Percentiles rank a stretch among this genome's conserved stretches.
These are phyloP conservation scores for Colletotrichum sp. DNA, from an alignment of 2,329 filamentous ascomycete genomes.

Conservation along the genomic window DNA sequence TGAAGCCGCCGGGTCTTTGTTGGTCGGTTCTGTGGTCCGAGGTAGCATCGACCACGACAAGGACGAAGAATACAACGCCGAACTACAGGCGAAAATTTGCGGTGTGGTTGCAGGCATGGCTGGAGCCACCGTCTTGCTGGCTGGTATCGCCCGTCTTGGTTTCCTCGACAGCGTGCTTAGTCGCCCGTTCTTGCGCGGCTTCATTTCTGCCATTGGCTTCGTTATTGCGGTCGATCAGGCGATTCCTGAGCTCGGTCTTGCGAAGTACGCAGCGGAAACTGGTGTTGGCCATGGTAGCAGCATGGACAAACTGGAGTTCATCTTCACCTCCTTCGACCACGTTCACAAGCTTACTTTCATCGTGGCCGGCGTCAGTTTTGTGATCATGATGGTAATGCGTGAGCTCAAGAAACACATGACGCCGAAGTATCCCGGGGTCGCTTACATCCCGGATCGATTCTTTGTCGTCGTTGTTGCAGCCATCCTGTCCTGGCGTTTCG, in stretches of 20 bases:
- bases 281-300: conserved; percentile 84
- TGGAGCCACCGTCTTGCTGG: conserved; percentile 85
- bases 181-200: conserved; percentile 88
- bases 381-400: conserved; percentile 87
- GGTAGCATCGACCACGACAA: conserved; percentile 73
- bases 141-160: conserved; percentile 83
- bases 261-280: conserved; percentile 63
- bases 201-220: conserved; percentile 96
- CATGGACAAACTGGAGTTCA: conserved; percentile 83
- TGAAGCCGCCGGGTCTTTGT: conserved; percentile 89
- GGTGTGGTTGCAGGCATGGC: conserved; percentile 89
- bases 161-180: conserved; percentile 96
- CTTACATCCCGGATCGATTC: conserved; percentile 92
- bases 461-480: conserved; percentile 86
- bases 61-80: conserved; percentile 68
- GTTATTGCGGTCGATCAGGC: conserved; percentile 96
- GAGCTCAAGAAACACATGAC: conserved; percentile 83
- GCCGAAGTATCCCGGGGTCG: conserved; percentile 77
- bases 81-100: conserved; percentile 80
- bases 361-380: conserved; percentile 80
- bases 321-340: conserved; percentile 68
- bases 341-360: conserved; percentile 77
- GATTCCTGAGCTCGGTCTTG: conserved; percentile 86
- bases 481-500: conserved; percentile 75
- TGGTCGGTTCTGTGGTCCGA: conserved; percentile 87